Conservation (phyloP, 352 stramenopile genomes). For the Phytophthora pinifolia region DNA sequence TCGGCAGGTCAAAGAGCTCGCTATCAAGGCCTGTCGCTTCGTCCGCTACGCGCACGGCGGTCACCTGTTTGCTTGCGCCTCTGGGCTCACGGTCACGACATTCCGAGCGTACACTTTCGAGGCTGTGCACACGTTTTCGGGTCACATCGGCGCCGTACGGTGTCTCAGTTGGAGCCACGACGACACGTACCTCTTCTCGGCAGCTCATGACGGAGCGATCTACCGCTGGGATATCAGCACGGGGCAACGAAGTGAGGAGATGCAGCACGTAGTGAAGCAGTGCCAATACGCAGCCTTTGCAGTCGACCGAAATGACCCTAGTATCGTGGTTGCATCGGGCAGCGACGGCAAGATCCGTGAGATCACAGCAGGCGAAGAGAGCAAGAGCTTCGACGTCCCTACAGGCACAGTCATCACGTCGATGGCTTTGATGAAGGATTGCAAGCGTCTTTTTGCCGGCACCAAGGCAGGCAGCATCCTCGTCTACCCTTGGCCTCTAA, state of each 20-base stretch:
- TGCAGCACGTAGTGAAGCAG: slow-evolving; percentile 77
- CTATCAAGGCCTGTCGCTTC: slow-evolving; percentile 63
- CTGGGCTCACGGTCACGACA: slow-evolving; percentile 61
- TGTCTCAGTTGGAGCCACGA: slow-evolving; percentile 68
- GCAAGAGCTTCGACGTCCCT: slow-evolving; percentile 47
- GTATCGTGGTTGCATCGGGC: slow-evolving; percentile 51
- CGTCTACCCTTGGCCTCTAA: slow-evolving; percentile 64
- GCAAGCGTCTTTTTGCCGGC: slow-evolving; percentile 64
- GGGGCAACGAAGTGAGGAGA: slow-evolving; percentile 67
- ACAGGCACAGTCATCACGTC: slow-evolving; percentile 42
- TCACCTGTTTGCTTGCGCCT: slow-evolving; percentile 73
- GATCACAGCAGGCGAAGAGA: slow-evolving; percentile 61
- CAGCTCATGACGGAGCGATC: slow-evolving; percentile 75
- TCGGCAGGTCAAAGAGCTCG: slow-evolving; percentile 59
- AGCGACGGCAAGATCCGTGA: slow-evolving; percentile 73
- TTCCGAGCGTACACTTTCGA: slow-evolving; percentile 75
- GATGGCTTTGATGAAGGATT: slow-evolving; percentile 62
- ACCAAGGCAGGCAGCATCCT: slow-evolving; percentile 65
- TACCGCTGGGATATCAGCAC: slow-evolving; percentile 73
- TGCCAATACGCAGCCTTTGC: slow-evolving; percentile 68
- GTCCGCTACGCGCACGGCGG: slow-evolving; percentile 68
- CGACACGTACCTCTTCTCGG: slow-evolving; percentile 77
- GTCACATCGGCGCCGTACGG: slow-evolving; percentile 77
- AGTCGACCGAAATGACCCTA: slow-evolving; percentile 51
- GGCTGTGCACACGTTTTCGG: slow-evolving; percentile 67